A percentile compares a stretch with the other conserved stretches of the same genome.
Conservation (phyloP, 2,329 filamentous ascomycete species). For the Amauroascus niger region DNA sequence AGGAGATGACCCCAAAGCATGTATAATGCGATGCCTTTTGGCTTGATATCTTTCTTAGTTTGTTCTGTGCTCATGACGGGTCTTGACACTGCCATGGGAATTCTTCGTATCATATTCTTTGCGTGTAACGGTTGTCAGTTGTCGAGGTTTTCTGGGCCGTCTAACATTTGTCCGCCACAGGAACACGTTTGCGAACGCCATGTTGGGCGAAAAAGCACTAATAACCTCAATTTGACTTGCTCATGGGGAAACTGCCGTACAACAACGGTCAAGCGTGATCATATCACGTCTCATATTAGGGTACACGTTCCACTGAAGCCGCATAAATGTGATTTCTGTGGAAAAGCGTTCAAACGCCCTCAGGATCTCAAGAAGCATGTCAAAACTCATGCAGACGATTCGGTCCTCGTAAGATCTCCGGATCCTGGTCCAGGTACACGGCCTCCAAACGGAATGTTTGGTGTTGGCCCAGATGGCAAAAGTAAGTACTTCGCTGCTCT, state of each 20-base stretch:
- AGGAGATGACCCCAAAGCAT: too few species aligned
- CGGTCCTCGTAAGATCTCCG: slow-evolving; percentile 59
- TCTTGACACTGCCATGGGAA: too few species aligned
- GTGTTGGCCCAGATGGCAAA: slow-evolving; percentile 26
- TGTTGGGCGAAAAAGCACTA: slow-evolving; percentile 97
- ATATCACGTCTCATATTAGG: slow-evolving; percentile 97
- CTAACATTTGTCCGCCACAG: slow-evolving; percentile 39
- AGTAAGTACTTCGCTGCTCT: slow-evolving; percentile 21
- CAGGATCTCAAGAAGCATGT: slow-evolving; percentile 99
- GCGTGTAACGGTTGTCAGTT: neutral
- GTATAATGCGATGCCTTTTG: neutral
- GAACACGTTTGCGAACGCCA: slow-evolving; percentile 98
- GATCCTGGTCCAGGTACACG: slow-evolving; percentile 45
- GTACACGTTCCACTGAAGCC: slow-evolving; percentile 98
- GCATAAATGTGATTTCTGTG: slow-evolving; percentile 97
- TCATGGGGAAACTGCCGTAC: slow-evolving; percentile 95
- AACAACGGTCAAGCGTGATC: slow-evolving; percentile 95
- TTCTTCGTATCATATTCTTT: neutral
- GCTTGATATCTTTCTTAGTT: too few species aligned
- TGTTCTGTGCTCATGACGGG: too few species aligned
- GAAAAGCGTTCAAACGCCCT: slow-evolving; percentile 97
- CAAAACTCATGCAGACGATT: slow-evolving; percentile 96
- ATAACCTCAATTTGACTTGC: slow-evolving; percentile 94
- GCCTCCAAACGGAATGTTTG: slow-evolving; percentile 36
- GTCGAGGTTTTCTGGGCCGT: neutral